Evolutionary conservation across 768 basidiomycete species (phyloP), one percentile per base, ranked within the genome.

Genomic region (Amanita polypyramis): DNA sequence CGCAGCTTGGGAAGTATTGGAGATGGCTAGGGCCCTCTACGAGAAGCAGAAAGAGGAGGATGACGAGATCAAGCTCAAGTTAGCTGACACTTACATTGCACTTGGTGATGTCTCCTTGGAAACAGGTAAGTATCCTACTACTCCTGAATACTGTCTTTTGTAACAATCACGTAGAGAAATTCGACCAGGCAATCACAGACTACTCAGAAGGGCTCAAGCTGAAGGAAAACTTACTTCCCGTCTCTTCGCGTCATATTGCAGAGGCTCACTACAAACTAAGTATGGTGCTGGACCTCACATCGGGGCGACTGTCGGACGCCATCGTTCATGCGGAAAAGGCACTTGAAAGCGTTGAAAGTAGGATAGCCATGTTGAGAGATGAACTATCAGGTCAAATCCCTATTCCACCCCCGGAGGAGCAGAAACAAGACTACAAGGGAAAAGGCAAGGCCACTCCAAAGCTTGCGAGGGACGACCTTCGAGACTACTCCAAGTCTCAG

Each of bases 61-160:
- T 36, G 81, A 85, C 11, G 74, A 76, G 47, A 63, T 77, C 30
- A 82, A 76, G 59, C 74, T 95, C 45, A 89, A 87, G 67, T 72
- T 95, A 43, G 95, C 95, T 3, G 93, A 97, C 52, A 88, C 85
- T 2, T 94, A 86, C 62, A 82, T 94, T 49, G 70, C 86, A 6
- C 74, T 99, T 5, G 96, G 95, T 0, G 96, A 98, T 60, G 88
- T 99, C n/a, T 94, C 91, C 17, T 69, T 95, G 50, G 96, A 99
- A 66, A 95, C 92, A 29, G 95, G 95, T 93, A 49, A 50, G 80
- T n/a, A 20, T 17, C 11, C 43, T 27, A 44, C 27, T 38, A 17
- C 29, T 29, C 34, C 14, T 21, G 7, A 17, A 15, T 15, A 49
- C n/a, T 34, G 12, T 25, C 27, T 19, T 42, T 5, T 40, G 49